Conservation (phyloP, 2,329 filamentous ascomycete species). For the Xylaria sp. region DNA sequence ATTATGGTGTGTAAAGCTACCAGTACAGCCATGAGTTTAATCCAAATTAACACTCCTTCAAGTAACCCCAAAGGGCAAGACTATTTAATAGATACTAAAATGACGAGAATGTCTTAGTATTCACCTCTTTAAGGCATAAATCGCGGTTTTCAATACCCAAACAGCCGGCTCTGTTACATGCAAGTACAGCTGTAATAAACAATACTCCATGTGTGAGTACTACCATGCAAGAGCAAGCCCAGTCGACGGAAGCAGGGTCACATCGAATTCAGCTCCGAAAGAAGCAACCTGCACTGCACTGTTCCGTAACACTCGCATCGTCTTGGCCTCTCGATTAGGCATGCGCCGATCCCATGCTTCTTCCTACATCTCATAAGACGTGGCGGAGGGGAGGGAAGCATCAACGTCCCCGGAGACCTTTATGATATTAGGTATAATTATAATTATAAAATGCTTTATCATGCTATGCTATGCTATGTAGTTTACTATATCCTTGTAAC, state of each 20-base stretch:
- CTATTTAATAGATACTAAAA: no score
- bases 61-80: no score
- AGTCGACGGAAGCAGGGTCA: constrained; percentile 12
- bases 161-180: neutral
- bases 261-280: constrained; percentile 10
- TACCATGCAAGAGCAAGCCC: constrained; percentile 5
- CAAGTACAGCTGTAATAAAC: neutral
- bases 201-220: neutral
- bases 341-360: neutral
- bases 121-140: no score
- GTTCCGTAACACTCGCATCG: neutral
- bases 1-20: no score
- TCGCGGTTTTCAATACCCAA: neutral
- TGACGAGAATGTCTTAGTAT: no score
- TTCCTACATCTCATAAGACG: neutral
- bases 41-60: no score
- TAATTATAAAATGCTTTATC: neutral
- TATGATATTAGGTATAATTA: no score
- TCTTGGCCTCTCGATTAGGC: neutral
- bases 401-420: neutral
- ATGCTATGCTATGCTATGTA: neutral
- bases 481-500: neutral
- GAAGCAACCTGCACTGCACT: constrained; percentile 5
- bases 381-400: neutral
- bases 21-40: no score